Base-by-base conservation (phyloP, 495 filamentous ascomycete genomes). In the Aspergillus campestris region DNA sequence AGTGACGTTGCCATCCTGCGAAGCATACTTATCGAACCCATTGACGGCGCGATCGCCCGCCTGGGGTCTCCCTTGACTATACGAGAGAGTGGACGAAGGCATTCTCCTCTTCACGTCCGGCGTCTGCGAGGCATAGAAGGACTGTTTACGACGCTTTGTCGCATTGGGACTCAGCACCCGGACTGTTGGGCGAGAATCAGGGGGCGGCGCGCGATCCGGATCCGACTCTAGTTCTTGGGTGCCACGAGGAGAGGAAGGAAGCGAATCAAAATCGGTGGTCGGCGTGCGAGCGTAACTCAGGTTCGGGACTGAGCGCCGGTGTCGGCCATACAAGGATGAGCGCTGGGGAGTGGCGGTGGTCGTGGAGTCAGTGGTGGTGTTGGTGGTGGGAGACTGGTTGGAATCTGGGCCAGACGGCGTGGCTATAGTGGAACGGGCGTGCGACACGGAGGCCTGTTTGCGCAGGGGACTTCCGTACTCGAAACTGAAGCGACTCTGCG, bases 101-200 rank as follows among this genome's bases (percentile, higher is more conserved):
- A 51, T 66, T 59, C 40, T 60, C 33, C 46, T 48, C 44, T 60
- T 56, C 40, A 55, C 50, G 47, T 50, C 45, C 52, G 64, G 33
- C 45, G 47, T 37, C 33, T 48, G 47, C 48, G 64, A 65, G 58
- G 55, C 52, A 57, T 52, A 53, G 38, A 49, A 45, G 29, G 61
- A 56, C 41, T 52, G 42, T 41, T 49, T 59, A 15, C 43, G 57
- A 42, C 50, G 58, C 57, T 62, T 60, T 27, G 52, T 48, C 53
- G 60, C 64, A 69, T 67, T 60, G 50, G 62, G 53, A 47, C 42
- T 53, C 49, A 53, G 44, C 49, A 42, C 40, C 45, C 49, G 46
- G 35, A 39, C 37, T 12, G 50, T 48, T 33, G 45, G 47, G 46
- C 38, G 38, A 30, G 38, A 42, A 41, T 56, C 48, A 30, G 44